Evolutionary conservation across 257 asterid genomes (phyloP).

Genomic region (Fraxinus cuspidata): DNA sequence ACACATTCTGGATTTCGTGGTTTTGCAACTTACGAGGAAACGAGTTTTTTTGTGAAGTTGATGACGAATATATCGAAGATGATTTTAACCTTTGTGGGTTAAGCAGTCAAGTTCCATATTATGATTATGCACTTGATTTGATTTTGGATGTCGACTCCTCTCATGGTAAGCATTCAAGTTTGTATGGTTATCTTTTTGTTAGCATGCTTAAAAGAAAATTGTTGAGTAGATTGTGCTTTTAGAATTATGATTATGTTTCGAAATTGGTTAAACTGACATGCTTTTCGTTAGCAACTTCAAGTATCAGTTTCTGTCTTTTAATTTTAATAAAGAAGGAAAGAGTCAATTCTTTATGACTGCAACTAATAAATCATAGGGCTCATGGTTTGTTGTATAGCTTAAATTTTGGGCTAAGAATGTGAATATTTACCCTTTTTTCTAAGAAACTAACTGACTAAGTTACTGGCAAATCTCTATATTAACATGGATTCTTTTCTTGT

Average conservation of each 20-base stretch:
- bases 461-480: not conserved
- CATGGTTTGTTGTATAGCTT: not conserved
- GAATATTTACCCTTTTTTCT: too few relatives aligned
- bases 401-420: not conserved
- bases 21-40: slow-evolving; percentile 18
- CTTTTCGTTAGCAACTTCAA: not conserved
- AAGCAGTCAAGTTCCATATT: slow-evolving; percentile 19
- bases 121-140: slow-evolving; percentile 16
- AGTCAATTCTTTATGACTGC: not conserved
- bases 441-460: not conserved
- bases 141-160: slow-evolving; percentile 16
- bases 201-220: not conserved
- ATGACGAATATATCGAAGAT: slow-evolving; percentile 12
- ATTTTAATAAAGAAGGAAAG: not conserved
- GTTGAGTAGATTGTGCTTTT: not conserved
- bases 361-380: not conserved
- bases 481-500: not conserved
- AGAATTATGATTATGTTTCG: not conserved
- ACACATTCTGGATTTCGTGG: slow-evolving; percentile 19
- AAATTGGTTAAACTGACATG: not conserved
- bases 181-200: not conserved
- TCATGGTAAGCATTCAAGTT: not conserved
- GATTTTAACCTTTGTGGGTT: slow-evolving; percentile 18
- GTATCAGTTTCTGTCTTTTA: not conserved
- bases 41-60: slow-evolving; percentile 13